Conservation (phyloP, 1,139 yeast species). For the Candida frijolesensis region DNA sequence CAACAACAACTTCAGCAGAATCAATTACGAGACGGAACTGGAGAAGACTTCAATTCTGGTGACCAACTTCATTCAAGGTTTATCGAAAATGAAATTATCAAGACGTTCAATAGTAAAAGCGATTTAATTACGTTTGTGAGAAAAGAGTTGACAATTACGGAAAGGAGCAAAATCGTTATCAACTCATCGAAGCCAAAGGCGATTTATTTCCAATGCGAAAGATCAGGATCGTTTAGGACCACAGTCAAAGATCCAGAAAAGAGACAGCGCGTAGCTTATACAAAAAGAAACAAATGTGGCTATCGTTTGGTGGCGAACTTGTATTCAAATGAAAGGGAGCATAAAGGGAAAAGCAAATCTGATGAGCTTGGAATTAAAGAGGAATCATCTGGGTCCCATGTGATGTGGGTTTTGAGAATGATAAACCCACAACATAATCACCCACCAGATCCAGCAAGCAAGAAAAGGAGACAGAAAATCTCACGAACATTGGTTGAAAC, state of each 20-base stretch:
- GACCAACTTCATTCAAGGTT: conserved; percentile 30
- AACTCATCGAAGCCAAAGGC: conserved; percentile 54
- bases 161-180: conserved; percentile 51
- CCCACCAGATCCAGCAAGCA: conserved; percentile 44
- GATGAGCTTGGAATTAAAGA: conserved; percentile 18
- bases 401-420: conserved; percentile 54
- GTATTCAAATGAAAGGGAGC: conserved; percentile 46
- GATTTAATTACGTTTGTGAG: conserved; percentile 49
- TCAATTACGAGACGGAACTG: conserved; percentile 6
- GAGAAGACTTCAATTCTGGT: conserved; percentile 14
- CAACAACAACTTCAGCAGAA: too few species aligned
- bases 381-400: conserved; percentile 22
- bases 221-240: conserved; percentile 50
- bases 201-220: conserved; percentile 52
- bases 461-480: conserved; percentile 42
- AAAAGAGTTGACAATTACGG: conserved; percentile 44
- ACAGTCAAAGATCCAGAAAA: conserved; percentile 51
- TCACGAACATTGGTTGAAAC: conserved; percentile 49
- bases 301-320: conserved; percentile 52
- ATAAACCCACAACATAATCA: conserved; percentile 52
- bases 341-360: conserved; percentile 28
- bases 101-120: conserved; percentile 44
- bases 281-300: conserved; percentile 52
- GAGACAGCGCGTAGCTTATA: conserved; percentile 54
- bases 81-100: conserved; percentile 49